Evolutionary conservation across 2,329 filamentous ascomycete species (phyloP).

Genomic region (Kalmusia sp.): DNA sequence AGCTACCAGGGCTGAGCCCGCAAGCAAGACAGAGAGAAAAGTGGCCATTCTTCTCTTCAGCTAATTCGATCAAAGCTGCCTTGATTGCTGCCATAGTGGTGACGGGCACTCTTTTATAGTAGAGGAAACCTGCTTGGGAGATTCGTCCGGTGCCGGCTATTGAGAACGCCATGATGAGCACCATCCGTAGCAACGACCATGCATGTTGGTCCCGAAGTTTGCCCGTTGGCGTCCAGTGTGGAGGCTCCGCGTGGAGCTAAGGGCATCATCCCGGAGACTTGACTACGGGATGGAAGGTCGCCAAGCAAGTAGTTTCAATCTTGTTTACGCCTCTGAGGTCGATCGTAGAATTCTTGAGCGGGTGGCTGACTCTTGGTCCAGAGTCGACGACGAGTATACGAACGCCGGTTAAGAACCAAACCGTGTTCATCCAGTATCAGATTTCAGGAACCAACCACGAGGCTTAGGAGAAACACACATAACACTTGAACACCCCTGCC

Average conservation of each 20-base stretch:
- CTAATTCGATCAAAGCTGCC: slow-evolving; percentile 21
- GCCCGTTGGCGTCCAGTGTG: slow-evolving; percentile 25
- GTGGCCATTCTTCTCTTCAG: slow-evolving; percentile 31
- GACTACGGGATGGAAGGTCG: slow-evolving; percentile 18
- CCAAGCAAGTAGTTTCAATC: slow-evolving; percentile 27
- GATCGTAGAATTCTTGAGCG: slow-evolving; percentile 15
- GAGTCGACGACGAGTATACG: background rate
- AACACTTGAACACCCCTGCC: background rate
- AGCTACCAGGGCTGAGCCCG: slow-evolving; percentile 28
- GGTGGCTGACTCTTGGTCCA: background rate
- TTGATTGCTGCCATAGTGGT: slow-evolving; percentile 7
- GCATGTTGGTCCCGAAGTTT: slow-evolving; percentile 28
- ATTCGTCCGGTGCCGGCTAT: slow-evolving; percentile 6
- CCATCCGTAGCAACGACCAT: slow-evolving; percentile 5
- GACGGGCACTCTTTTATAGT: slow-evolving; percentile 8
- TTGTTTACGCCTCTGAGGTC: slow-evolving; percentile 22
- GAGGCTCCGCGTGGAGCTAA: slow-evolving; percentile 16
- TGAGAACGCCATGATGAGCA: background rate
- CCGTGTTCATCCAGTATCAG: too few species aligned
- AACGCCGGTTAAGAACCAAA: background rate
- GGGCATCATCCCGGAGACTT: slow-evolving; percentile 19
- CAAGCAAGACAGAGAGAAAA: slow-evolving; percentile 31
- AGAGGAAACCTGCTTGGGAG: background rate
- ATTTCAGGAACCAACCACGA: too few species aligned
- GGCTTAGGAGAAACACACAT: too few species aligned